Evolutionary conservation across 2,329 filamentous ascomycete genomes (phyloP).

Genomic region (Periconia sp.): DNA sequence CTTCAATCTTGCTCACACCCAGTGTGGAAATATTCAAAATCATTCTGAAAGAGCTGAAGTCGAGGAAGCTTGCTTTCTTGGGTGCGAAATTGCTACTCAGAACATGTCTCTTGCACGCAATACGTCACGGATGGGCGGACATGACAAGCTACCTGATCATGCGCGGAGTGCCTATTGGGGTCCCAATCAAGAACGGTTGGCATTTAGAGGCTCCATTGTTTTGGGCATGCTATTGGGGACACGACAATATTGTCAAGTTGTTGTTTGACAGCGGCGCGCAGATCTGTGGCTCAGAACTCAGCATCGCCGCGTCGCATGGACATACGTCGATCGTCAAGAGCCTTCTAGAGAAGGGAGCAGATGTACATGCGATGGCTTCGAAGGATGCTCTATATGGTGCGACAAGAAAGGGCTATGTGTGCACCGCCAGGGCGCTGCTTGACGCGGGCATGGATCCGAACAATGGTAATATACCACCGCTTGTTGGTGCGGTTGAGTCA

Average conservation of each 20-base stretch:
- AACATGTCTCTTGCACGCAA: too few species aligned
- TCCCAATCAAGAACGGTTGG: too few species aligned
- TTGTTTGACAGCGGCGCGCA: background rate
- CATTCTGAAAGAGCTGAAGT: too few species aligned
- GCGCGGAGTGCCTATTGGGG: background rate
- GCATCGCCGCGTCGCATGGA: background rate
- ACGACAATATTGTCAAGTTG: background rate
- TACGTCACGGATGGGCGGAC: background rate
- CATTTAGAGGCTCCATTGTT: background rate
- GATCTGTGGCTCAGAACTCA: background rate
- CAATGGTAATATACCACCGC: background rate
- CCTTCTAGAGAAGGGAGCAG: background rate
- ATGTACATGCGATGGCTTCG: background rate
- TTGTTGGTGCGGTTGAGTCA: background rate
- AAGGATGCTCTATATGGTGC: background rate
- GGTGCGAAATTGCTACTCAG: too few species aligned
- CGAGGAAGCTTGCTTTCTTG: too few species aligned
- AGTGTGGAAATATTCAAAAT: too few species aligned
- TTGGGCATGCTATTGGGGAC: background rate
- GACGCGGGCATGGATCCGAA: constrained; percentile 1
- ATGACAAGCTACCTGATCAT: background rate
- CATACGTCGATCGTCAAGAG: background rate
- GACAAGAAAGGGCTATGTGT: background rate
- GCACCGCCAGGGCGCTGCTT: background rate
- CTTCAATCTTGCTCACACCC: too few species aligned